Percentiles rank a stretch among this genome's conserved stretches.
Conservation (phyloP, 2,329 filamentous ascomycete species). For the Claviceps sp. region DNA sequence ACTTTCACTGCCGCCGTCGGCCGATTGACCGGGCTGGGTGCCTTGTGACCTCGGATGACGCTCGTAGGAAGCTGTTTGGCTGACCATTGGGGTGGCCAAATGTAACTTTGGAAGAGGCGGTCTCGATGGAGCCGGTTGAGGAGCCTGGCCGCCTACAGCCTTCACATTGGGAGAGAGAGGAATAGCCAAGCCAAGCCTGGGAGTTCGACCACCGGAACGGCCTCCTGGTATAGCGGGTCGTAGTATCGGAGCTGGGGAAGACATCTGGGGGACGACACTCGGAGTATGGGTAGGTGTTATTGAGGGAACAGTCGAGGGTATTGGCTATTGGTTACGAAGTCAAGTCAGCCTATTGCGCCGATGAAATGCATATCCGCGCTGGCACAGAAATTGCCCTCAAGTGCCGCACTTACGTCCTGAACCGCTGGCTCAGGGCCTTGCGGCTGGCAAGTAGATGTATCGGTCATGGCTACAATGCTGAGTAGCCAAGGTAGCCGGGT, state of each 20-base stretch:
- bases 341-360: not conserved
- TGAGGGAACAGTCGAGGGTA: slow-evolving; percentile 11
- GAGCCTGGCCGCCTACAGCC: slow-evolving; percentile 46
- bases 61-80: slow-evolving; percentile 58
- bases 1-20: slow-evolving; percentile 66
- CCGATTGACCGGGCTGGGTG: slow-evolving; percentile 48
- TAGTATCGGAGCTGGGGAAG: slow-evolving; percentile 66
- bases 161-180: slow-evolving; percentile 75
- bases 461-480: slow-evolving; percentile 13
- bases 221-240: slow-evolving; percentile 68
- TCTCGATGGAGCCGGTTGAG: slow-evolving; percentile 20
- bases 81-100: slow-evolving; percentile 80
- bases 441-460: slow-evolving; percentile 12
- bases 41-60: slow-evolving; percentile 38
- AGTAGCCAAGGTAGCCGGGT: slow-evolving; percentile 7
- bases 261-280: slow-evolving; percentile 45
- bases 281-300: slow-evolving; percentile 19
- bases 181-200: slow-evolving; percentile 77
- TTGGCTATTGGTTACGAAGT: slow-evolving; percentile 8
- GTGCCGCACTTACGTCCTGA: slow-evolving; percentile 9
- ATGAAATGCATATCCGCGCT: not conserved
- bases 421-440: slow-evolving; percentile 9
- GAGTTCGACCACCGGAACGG: slow-evolving; percentile 51
- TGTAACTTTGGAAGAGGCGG: slow-evolving; percentile 65
- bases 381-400: not conserved